Evolutionary conservation across 2,329 filamentous ascomycete species (phyloP), one percentile per base, ranked within the genome.

Genomic region (Colletotrichum graminicola): DNA sequence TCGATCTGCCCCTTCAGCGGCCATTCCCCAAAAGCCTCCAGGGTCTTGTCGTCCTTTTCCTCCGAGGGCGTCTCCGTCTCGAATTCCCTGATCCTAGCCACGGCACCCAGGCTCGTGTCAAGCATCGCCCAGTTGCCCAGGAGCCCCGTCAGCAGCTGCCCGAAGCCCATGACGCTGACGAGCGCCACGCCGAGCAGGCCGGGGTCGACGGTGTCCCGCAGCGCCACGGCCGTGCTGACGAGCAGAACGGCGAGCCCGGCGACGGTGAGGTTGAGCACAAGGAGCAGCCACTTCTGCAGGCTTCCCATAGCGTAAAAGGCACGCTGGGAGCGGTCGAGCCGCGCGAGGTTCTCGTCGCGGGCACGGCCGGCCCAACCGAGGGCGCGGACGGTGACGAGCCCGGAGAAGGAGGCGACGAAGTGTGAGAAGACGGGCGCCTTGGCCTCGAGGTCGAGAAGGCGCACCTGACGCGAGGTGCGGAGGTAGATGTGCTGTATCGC

Each of bases 261-360:
- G 0, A 86, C 83, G 8, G 85, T 78, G 36, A 88, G 76, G 67
- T 88, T 84, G 2, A 89, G 76, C 0, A 87, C 84, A 0, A 90
- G 78, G 0, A 80, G 83, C 0, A 89, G 80, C 88, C 89, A 91
- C 41, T 86, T 82, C 75, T 91, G 89, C 10, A 89, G 82, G 41
- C 85, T 84, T 60, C 83, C 86, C 18, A 90, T 81, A 0, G 89
- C 80, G 74, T 91, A 91, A 66, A 86, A 89, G 0, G 89, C 88
- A 34, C 81, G 79, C 74, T 91, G 89, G 0, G 88, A 89, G 10
- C 78, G 78, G 73, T 90, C 86, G 1, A 91, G 78, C 0, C 88
- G 80, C 5, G 74, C 73, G n/a, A 84, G 77, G 67, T 87, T 88
- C 73, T 82, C 82, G 41, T 82, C 75, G 18, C 83, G 78, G 62